Base-by-base conservation (phyloP, 1,284 basidiomycete species). In the Sphagnurus paluster region DNA sequence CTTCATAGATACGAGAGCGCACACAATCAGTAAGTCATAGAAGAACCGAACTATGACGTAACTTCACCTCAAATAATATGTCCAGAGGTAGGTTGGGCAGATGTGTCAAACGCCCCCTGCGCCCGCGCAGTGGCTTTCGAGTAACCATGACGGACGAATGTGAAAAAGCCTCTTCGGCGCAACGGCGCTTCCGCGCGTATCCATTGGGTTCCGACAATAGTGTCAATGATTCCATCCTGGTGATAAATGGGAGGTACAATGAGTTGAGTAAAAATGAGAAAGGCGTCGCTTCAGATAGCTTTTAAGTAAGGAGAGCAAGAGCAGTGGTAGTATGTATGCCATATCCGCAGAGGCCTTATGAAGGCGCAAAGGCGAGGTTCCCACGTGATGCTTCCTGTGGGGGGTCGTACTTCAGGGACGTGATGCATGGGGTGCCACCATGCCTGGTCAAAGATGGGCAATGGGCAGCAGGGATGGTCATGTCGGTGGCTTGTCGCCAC, bases 11-110 rank as follows among this genome's bases (percentile, higher is more conserved):
- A n/a, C n/a, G n/a, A n/a, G 39, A 5, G 13, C 9, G 20, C 25
- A 17, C 2, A 39, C 38, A 26, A 19, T 13, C 11, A 32, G 34
- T 9, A 6, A 17, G 17, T 2, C n/a, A 10, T 10, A 19, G 4
- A 29, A 9, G 24, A 29, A 26, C 10, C 5, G 2, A 21, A 10
- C 2, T 25, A 29, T 21, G 9, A n/a, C 11, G 42, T 25, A 10
- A n/a, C 16, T 44, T 25, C 13, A 58, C 62, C 53, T 61, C 60
- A 17, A 57, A 50, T 19, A 56, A 40, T 43, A 59, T 42, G 21
- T 59, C 57, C 10, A 54, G 26, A 5, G 57, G 57, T 16, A 59
- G 49, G 32, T 51, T 38, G 6, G 52, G 46, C 13, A 56, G 36
- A 14, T 34, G 45, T 13, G 46, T 25, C 20, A 57, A 29, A 32